Conservation (phyloP, 208 protist species). For the Naegleria lovaniensis region DNA sequence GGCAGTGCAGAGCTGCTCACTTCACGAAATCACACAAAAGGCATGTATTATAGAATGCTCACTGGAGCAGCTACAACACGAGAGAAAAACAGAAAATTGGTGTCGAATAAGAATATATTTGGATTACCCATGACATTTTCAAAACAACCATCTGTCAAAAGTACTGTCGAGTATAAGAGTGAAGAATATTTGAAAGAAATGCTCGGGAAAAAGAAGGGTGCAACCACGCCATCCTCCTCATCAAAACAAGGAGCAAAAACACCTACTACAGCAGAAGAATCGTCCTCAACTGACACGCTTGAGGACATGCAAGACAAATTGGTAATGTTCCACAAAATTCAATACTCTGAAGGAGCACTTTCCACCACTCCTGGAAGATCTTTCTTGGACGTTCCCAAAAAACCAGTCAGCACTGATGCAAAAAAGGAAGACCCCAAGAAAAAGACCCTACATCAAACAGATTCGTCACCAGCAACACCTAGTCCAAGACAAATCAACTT, state of each 20-base stretch:
- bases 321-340: background rate
- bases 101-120: background rate
- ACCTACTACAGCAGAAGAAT: background rate
- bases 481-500: background rate
- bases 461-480: background rate
- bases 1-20: background rate
- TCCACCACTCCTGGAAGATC: background rate
- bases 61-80: background rate
- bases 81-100: background rate
- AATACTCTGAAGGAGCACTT: background rate
- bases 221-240: no score
- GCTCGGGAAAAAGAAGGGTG: no score
- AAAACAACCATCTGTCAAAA: background rate
- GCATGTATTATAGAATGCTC: background rate
- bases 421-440: background rate
- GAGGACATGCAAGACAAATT: background rate
- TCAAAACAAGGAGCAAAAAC: background rate
- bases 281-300: background rate
- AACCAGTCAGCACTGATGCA: background rate
- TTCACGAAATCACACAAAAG: background rate
- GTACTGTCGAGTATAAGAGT: background rate
- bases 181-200: background rate
- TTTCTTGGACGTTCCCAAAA: background rate
- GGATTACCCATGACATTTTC: background rate
- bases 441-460: background rate